Evolutionary conservation across 2,329 filamentous ascomycete genomes (phyloP).

Genomic region (Chaetomiaceae sp.): DNA sequence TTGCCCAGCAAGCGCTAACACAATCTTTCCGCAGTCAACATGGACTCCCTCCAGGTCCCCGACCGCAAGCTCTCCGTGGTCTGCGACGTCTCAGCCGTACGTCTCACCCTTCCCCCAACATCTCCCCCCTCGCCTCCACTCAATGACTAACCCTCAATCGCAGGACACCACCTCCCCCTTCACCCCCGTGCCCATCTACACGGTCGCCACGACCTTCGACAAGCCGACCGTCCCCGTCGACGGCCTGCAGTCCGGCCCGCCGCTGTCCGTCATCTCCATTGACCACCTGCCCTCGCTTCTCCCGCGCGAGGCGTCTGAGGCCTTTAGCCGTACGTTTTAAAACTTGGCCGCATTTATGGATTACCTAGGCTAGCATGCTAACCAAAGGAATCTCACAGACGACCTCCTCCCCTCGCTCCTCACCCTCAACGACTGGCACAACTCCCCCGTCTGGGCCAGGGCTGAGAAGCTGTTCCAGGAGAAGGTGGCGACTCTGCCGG

Average conservation of each 20-base stretch:
- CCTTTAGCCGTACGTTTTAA: conserved; percentile 52
- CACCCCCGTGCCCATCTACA: conserved; percentile 26
- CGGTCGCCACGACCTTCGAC: conserved; percentile 69
- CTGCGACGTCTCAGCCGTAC: conserved; percentile 73
- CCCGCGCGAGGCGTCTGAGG: conserved; percentile 80
- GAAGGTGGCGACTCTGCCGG: conserved; percentile 54
- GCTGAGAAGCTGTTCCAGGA: conserved; percentile 81
- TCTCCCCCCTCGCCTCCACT: conserved; percentile 37
- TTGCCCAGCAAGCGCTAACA: conserved; percentile 5
- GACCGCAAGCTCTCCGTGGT: conserved; percentile 73
- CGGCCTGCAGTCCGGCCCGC: conserved; percentile 48
- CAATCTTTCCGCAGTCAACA: conserved; percentile 47
- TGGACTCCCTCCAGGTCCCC: conserved; percentile 61
- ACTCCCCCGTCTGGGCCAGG: conserved; percentile 73
- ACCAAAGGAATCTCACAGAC: conserved; percentile 10
- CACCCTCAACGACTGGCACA: conserved; percentile 69
- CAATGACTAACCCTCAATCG: not conserved
- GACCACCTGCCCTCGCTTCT: conserved; percentile 81
- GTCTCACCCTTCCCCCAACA: conserved; percentile 43
- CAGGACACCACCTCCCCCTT: conserved; percentile 27
- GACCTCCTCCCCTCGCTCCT: conserved; percentile 74
- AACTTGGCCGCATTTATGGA: too few relatives aligned
- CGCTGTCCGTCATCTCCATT: conserved; percentile 78
- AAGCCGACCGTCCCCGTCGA: conserved; percentile 77
- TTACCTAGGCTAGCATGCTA: too few relatives aligned